These are phyloP conservation scores for Coemansia sp. DNA, from an alignment of 192 early-diverging fungal genomes.

Conservation along the genomic window DNA sequence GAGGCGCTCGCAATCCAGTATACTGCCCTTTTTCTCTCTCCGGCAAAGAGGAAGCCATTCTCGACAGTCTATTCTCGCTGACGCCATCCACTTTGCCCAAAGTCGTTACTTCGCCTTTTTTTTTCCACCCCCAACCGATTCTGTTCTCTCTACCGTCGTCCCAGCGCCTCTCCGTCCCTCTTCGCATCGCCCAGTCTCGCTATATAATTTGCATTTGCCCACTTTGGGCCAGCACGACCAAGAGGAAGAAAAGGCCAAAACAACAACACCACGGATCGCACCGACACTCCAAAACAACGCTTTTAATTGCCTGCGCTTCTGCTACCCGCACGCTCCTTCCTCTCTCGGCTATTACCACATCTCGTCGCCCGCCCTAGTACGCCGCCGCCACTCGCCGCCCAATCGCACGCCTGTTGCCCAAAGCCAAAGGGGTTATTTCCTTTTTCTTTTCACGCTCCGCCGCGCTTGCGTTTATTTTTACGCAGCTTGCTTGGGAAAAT, in stretches of 20 bases:
- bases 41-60: not conserved
- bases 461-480: constrained; percentile 15
- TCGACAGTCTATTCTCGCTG: not conserved
- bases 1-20: constrained; percentile 3
- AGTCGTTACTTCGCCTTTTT: not conserved
- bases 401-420: not conserved
- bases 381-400: not conserved
- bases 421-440: not conserved
- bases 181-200: not conserved
- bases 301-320: constrained; percentile 1
- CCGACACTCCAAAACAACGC: not conserved
- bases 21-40: not conserved
- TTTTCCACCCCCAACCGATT: constrained; percentile 4
- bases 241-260: constrained; percentile 1
- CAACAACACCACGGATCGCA: constrained; percentile 3
- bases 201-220: constrained; percentile 3
- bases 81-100: not conserved
- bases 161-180: not conserved
- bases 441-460: constrained; percentile 10
- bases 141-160: not conserved
- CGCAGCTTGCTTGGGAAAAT: constrained; percentile 5
- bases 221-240: not conserved
- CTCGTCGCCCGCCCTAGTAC: too few relatives aligned
- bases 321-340: not conserved
- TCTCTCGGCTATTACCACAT: not conserved